Evolutionary conservation across 164 flowering plant species (phyloP), one percentile per base, ranked within the genome.

Genomic region (Chimonanthus salicifolius): DNA sequence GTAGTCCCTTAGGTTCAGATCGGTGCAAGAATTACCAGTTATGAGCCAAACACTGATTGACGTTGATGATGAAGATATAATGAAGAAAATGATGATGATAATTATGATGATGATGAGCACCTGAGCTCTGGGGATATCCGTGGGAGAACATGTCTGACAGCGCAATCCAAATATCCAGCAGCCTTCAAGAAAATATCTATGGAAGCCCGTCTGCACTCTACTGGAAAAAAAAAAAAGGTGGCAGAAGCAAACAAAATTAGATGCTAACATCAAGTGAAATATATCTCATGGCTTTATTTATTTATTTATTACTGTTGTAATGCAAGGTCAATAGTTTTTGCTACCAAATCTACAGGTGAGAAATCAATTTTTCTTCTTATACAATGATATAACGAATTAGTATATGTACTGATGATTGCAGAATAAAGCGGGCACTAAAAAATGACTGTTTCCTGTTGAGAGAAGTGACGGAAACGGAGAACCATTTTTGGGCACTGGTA

Each of bases 141-240:
- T 7, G 98, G 99, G 49, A 90, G 88, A 78, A 95, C 91, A 77
- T 93, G 85, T 51, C 80, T 82, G 54, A 93, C 87, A 74, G 96
- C 96, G 83, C 88, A 95, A 74, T 93, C 99, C 74, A 95, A 83
- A 84, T 89, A 95, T 80, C 99, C 99, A 9, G 97, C 97, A 54
- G 92, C 99, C 84, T 88, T 92, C 74, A 95, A 76, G 81, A 95
- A 89, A 73, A 90, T 71, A 71, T 95, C 99, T 78, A 95, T 74
- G 20, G 94, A 84, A 54, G 88, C 85, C 69, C 89, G 79, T 77
- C 88, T 90, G 87, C 86, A 89, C 81, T 93, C 99, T 95, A 88
- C 74, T 20, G 45, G 6, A 71, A 70, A 78, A 11, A 66, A 15
- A 44, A 13, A 45, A 45, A 4, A 33, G 16, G 47, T 13, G 15